Conservation (phyloP, 2,329 filamentous ascomycete species). For the Colletotrichum orchidophilum region DNA sequence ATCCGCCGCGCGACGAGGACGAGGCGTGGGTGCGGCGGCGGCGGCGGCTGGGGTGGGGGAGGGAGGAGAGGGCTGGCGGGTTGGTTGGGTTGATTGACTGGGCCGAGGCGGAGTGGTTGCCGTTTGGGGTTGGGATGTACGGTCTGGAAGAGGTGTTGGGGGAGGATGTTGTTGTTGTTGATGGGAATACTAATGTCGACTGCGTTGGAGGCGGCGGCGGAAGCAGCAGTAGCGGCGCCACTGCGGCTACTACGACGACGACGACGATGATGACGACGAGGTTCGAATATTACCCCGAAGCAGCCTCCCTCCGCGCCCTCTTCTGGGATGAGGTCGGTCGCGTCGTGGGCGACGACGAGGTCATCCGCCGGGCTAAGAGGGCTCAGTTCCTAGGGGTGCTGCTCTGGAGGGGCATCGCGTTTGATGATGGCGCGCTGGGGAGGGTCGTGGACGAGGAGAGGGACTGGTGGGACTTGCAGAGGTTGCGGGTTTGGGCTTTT, state of each 20-base stretch:
- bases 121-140: conserved; percentile 68
- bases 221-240: background rate
- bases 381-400: conserved; percentile 64
- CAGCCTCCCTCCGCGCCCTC: conserved; percentile 49
- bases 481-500: conserved; percentile 48
- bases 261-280: conserved; percentile 35
- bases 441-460: conserved; percentile 61
- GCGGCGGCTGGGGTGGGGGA: background rate
- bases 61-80: conserved; percentile 43
- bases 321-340: conserved; percentile 60
- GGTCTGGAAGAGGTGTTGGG: conserved; percentile 70
- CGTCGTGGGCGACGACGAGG: conserved; percentile 39
- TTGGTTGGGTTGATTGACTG: conserved; percentile 69
- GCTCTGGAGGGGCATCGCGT: conserved; percentile 72
- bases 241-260: background rate
- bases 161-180: conserved; percentile 39
- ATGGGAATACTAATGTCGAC: conserved; percentile 15
- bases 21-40: background rate
- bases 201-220: conserved; percentile 36
- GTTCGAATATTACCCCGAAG: conserved; percentile 56
- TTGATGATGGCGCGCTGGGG: conserved; percentile 67
- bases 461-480: conserved; percentile 63
- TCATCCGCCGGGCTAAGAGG: conserved; percentile 47
- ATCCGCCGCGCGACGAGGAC: conserved; percentile 37
- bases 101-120: conserved; percentile 69